These are phyloP conservation scores for Tricholoma bakamatsutake DNA, from an alignment of 768 basidiomycete genomes.

Conservation along the genomic window DNA sequence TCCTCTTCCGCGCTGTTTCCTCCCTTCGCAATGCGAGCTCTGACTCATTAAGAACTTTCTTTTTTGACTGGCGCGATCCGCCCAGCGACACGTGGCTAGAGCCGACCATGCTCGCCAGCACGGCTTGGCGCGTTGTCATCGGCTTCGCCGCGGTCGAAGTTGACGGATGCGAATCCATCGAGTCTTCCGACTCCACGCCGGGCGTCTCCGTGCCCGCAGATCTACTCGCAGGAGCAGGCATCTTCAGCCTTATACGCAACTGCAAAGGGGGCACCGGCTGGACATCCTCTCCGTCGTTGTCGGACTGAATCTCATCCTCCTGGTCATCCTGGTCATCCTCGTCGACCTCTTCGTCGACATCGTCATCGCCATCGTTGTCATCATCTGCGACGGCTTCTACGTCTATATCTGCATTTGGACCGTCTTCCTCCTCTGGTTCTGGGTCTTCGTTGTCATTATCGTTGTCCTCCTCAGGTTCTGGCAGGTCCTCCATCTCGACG, in stretches of 20 bases:
- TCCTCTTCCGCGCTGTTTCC: constrained; percentile 79
- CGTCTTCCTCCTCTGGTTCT: constrained; percentile 20
- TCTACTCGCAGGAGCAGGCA: constrained; percentile 14
- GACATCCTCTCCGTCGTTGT: neutral
- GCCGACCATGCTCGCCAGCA: constrained; percentile 62
- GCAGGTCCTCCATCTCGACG: constrained; percentile 8
- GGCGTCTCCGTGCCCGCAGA: constrained; percentile 14
- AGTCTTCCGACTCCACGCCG: constrained; percentile 34
- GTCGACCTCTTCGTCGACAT: constrained; percentile 29
- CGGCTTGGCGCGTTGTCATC: constrained; percentile 62
- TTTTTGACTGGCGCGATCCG: constrained; percentile 20
- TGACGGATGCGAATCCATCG: constrained; percentile 21
- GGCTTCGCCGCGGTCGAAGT: constrained; percentile 28
- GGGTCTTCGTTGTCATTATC: constrained; percentile 15
- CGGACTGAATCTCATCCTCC: constrained; percentile 26
- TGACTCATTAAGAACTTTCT: constrained; percentile 17
- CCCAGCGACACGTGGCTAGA: constrained; percentile 60
- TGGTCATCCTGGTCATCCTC: constrained; percentile 35
- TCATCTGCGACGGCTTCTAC: constrained; percentile 36
- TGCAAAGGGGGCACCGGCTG: constrained; percentile 3
- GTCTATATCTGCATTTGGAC: constrained; percentile 30
- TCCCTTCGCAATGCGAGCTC: constrained; percentile 44
- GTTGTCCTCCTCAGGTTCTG: neutral
- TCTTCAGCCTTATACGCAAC: constrained; percentile 16
- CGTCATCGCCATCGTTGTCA: constrained; percentile 24